A percentile compares a stretch with the other conserved stretches of the same genome.
Conservation (phyloP, 2,329 filamentous ascomycete genomes). For the Leptographium flavum region DNA sequence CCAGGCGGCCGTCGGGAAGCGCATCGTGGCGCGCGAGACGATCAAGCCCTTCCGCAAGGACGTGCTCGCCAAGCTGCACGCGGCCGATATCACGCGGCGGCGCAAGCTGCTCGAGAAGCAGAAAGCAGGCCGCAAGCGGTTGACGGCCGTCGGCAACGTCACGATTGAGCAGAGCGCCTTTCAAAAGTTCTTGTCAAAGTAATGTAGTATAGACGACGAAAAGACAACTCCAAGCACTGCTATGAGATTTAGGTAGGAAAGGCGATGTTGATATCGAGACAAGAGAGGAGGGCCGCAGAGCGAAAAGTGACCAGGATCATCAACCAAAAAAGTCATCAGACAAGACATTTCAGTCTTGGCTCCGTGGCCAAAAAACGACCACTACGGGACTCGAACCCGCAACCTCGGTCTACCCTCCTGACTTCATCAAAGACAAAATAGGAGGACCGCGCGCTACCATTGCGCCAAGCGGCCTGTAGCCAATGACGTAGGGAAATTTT, state of each 20-base stretch:
- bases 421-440: conserved; percentile 11
- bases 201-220: neutral
- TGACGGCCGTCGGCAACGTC: conserved; percentile 76
- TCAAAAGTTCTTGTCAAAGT: conserved; percentile 78
- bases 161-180: conserved; percentile 95
- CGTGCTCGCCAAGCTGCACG: conserved; percentile 83
- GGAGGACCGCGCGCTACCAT: conserved; percentile 16
- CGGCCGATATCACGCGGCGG: conserved; percentile 68
- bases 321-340: neutral
- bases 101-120: conserved; percentile 90
- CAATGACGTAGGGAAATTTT: no score
- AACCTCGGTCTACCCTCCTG: conserved; percentile 13
- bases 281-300: neutral
- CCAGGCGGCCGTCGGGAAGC: conserved; percentile 71
- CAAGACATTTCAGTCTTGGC: no score
- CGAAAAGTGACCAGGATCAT: neutral
- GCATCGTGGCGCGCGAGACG: conserved; percentile 80
- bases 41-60: conserved; percentile 96
- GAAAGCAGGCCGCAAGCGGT: conserved; percentile 82
- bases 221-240: neutral
- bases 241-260: neutral
- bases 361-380: conserved; percentile 10
- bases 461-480: conserved; percentile 14
- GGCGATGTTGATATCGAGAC: neutral
- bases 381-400: conserved; percentile 15